Conservation (phyloP, 805 yeast genomes). For the Schwanniomyces vanrijiae region DNA sequence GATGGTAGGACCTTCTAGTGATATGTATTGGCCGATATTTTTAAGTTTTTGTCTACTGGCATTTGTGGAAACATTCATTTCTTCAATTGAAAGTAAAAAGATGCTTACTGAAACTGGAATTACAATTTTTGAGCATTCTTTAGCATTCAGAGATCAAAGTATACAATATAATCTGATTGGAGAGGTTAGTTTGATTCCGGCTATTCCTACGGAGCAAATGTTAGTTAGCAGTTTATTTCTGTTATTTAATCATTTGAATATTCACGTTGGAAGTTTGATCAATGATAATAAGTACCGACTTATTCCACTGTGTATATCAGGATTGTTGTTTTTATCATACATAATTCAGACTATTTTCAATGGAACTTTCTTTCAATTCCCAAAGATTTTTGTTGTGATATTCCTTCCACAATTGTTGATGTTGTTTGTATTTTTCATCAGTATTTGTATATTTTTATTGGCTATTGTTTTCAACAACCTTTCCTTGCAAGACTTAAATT, state of each 20-base stretch:
- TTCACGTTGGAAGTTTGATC: constrained; percentile 63
- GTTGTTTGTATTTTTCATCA: constrained; percentile 47
- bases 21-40: constrained; percentile 58
- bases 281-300: constrained; percentile 55
- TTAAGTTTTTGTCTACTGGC: constrained; percentile 59
- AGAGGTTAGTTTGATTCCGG: constrained; percentile 10
- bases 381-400: constrained; percentile 55
- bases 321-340: constrained; percentile 50
- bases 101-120: constrained; percentile 67
- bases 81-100: constrained; percentile 52
- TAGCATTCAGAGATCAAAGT: constrained; percentile 74
- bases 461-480: constrained; percentile 62
- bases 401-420: constrained; percentile 68
- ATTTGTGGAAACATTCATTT: constrained; percentile 63
- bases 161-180: constrained; percentile 29
- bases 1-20: constrained; percentile 50
- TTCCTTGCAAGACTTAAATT: constrained; percentile 32
- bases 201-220: constrained; percentile 53
- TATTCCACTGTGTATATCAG: constrained; percentile 62
- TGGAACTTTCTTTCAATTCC: constrained; percentile 49
- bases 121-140: constrained; percentile 72
- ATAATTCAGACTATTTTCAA: constrained; percentile 31
- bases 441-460: constrained; percentile 51
- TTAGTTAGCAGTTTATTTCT: constrained; percentile 55
- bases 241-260: constrained; percentile 54